A percentile compares a stretch with the other conserved stretches of the same genome.
phyloP scores from a whole-genome alignment of 1,139 yeast genomes.

The Eremothecium sinecaudum region DNA sequence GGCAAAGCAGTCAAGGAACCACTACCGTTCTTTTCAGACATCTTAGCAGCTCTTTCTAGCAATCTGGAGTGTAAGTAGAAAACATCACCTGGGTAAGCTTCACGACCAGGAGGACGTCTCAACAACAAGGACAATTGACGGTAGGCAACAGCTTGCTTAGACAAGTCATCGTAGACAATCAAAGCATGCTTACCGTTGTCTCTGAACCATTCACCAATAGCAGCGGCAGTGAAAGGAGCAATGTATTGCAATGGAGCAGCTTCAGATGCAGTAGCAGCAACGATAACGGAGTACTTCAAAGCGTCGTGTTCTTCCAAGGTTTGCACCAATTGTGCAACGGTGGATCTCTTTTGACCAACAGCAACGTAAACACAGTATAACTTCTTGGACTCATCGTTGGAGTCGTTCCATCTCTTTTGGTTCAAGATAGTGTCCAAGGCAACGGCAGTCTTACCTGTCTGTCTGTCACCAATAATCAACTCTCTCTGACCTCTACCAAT shows the following conservation, averaged over 20 bases:
- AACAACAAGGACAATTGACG: constrained; percentile 96
- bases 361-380: constrained; percentile 99
- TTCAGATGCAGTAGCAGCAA: constrained; percentile 99
- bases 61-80: constrained; percentile 94
- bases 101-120: constrained; percentile 97
- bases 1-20: constrained; percentile 96
- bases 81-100: constrained; percentile 96
- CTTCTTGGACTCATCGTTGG: constrained; percentile 91
- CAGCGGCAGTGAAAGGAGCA: constrained; percentile 99
- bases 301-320: constrained; percentile 98
- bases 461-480: constrained; percentile 99
- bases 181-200: constrained; percentile 97
- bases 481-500: constrained; percentile 99
- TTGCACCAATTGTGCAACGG: constrained; percentile 99
- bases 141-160: constrained; percentile 99
- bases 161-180: constrained; percentile 95
- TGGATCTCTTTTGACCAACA: constrained; percentile 99
- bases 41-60: constrained; percentile 96
- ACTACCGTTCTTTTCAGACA: constrained; percentile 81
- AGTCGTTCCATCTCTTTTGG: constrained; percentile 98
- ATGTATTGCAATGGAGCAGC: constrained; percentile 99
- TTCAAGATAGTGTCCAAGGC: constrained; percentile 96
- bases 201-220: constrained; percentile 99
- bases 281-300: constrained; percentile 92
- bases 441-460: constrained; percentile 99